Percentiles rank a stretch among this genome's conserved stretches.
phyloP scores from a whole-genome alignment of 768 basidiomycete genomes.

The Termitomyces sp. region DNA sequence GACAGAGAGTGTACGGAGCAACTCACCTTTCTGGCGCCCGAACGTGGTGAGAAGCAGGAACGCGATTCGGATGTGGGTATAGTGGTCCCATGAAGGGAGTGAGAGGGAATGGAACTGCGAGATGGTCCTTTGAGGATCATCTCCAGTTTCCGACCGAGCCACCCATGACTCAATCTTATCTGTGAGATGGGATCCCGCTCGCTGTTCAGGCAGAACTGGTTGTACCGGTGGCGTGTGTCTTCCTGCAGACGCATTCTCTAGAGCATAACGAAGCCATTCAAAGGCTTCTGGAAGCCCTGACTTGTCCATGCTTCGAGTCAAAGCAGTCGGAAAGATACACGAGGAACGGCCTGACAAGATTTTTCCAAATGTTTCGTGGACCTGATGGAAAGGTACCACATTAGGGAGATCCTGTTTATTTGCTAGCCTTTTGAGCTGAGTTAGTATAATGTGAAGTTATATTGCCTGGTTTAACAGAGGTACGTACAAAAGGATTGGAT shows the following conservation, averaged over 20 bases:
- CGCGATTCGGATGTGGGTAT: slow-evolving; percentile 41
- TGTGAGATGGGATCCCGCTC: slow-evolving; percentile 21
- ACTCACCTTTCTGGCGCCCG: slow-evolving; percentile 38
- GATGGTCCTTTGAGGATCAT: slow-evolving; percentile 28
- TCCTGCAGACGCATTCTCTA: slow-evolving; percentile 21
- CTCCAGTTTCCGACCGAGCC: slow-evolving; percentile 24
- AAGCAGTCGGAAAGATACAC: slow-evolving; percentile 25
- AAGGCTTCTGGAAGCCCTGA: slow-evolving; percentile 34
- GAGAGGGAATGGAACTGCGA: slow-evolving; percentile 27
- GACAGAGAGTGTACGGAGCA: neutral
- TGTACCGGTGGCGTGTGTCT: neutral
- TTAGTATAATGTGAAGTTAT: neutral
- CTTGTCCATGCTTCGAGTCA: slow-evolving; percentile 14
- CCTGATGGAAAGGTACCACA: slow-evolving; percentile 44
- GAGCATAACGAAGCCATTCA: slow-evolving; percentile 32
- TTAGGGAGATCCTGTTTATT: slow-evolving; percentile 63
- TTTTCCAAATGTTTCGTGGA: slow-evolving; percentile 30
- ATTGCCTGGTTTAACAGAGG: slow-evolving; percentile 32
- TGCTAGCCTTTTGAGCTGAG: slow-evolving; percentile 34
- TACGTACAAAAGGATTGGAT: slow-evolving; percentile 23
- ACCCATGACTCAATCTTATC: slow-evolving; percentile 36
- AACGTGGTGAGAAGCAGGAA: slow-evolving; percentile 35
- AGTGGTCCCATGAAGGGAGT: slow-evolving; percentile 45
- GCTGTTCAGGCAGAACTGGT: slow-evolving; percentile 11
- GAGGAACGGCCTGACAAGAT: slow-evolving; percentile 24